A percentile compares a stretch with the other conserved stretches of the same genome.
Conservation (phyloP, 176 grass and related monocot genomes). For the Avena sativa region DNA sequence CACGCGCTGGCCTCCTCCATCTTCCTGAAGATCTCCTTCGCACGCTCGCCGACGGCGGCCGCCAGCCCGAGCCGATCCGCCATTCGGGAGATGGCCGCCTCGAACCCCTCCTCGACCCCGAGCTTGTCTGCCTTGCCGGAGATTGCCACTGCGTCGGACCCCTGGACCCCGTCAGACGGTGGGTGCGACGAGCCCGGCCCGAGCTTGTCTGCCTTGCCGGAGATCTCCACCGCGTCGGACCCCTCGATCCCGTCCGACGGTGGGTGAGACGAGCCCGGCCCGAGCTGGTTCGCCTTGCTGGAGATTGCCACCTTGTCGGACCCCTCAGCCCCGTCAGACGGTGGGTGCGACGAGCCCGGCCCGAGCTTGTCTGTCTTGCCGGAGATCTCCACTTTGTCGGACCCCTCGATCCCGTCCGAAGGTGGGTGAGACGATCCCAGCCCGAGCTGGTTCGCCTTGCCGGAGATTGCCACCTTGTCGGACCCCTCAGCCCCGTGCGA, state of each 20-base stretch:
- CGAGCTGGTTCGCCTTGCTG: neutral
- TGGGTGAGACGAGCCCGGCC: neutral
- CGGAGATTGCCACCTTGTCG: too few species aligned
- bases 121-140: neutral
- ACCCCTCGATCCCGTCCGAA: neutral
- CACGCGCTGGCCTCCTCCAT: conserved; percentile 20
- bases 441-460: neutral
- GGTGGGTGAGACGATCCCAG: neutral
- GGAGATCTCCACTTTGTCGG: neutral
- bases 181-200: neutral
- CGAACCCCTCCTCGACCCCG: conserved; percentile 12
- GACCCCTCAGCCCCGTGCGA: too few species aligned
- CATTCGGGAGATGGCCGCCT: conserved; percentile 34
- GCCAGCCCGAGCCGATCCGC: conserved; percentile 35
- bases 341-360: conserved; percentile 3
- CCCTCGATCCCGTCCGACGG: neutral
- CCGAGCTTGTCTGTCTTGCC: neutral
- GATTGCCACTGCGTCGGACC: neutral
- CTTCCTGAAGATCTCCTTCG: neutral
- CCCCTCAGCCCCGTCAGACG: neutral
- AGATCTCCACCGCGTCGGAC: too few species aligned
- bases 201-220: neutral
- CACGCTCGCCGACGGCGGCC: conserved; percentile 32
- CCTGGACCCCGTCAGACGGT: neutral
- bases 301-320: neutral